Evolutionary conservation across 2,329 filamentous ascomycete genomes (phyloP), one percentile per base, ranked within the genome.

Genomic region (Cercospora citrullina): DNA sequence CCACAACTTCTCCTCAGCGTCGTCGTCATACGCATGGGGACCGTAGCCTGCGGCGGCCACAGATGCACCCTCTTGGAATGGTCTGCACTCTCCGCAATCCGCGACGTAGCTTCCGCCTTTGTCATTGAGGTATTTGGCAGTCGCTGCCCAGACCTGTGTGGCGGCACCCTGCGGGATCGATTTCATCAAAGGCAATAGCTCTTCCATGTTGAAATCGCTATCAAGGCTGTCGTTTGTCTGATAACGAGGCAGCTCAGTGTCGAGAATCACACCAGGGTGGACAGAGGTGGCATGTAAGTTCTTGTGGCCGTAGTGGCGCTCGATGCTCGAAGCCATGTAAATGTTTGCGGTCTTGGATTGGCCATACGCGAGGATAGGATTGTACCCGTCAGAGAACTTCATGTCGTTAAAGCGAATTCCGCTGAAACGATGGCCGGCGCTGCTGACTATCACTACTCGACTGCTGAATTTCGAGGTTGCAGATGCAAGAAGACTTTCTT

Each of bases 291-390:
- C 83, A 64, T 84, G 84, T 0, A 87, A 69, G 6, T 82, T 81
- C 3, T 75, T 72, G 0, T 74, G 21, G 1, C 81, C 83, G 70
- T 84, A 86, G 1, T 78, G 79, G 1, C 84, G 79, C 31, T 87
- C 84, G 33, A 87, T 80, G 61, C 84, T 79, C 67, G 83, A 85
- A 2, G 84, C 81, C 67, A 84, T 81, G 71, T 80, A 84, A 16
- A 86, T 79, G 67, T 84, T 85, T 16, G 85, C 84, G 1, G 80
- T 80, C 70, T 87, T 88, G 59, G 79, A 78, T 68, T 85, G 81
- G 0, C 77, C 81, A 67, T 87, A 87, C 0, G 82, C 79, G 0
- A 59, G 55, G 12, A 68, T 64, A 2, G 65, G 63, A 31, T 68
- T 36, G 59, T 75, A 75, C 33, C 58, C 75, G 21, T 62, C 64